phyloP scores from a whole-genome alignment of 2,329 filamentous ascomycete species.

The Didymella lethalis region DNA sequence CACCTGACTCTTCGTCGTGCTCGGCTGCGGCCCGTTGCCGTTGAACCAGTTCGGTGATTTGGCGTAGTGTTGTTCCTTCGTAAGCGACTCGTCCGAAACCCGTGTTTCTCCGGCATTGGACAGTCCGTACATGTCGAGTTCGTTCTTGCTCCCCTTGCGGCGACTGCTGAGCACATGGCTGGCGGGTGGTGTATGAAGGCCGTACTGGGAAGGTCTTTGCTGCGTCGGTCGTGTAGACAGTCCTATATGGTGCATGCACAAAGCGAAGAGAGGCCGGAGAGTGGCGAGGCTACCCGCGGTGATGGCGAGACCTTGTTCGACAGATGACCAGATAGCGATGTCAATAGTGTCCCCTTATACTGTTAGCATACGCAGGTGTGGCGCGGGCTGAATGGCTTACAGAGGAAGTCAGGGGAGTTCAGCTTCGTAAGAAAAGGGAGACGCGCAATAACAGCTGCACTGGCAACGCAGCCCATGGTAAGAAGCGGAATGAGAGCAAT shows the following conservation, averaged over 20 bases:
- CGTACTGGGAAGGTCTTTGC: constrained; percentile 34
- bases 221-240: constrained; percentile 33
- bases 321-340: constrained; percentile 48
- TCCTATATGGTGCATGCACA: constrained; percentile 38
- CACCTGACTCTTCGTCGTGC: constrained; percentile 23
- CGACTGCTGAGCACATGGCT: constrained; percentile 21
- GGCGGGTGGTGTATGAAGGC: constrained; percentile 26
- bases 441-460: constrained; percentile 45
- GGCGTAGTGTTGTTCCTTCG: not conserved
- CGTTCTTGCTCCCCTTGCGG: constrained; percentile 29
- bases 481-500: constrained; percentile 58
- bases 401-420: constrained; percentile 45
- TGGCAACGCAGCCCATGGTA: constrained; percentile 59
- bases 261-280: constrained; percentile 44
- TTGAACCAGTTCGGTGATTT: constrained; percentile 30
- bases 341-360: constrained; percentile 43
- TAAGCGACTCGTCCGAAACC: constrained; percentile 24
- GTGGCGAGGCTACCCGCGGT: constrained; percentile 48
- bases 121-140: constrained; percentile 34
- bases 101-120: constrained; percentile 30
- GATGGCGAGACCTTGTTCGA: constrained; percentile 51
- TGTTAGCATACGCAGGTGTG: constrained; percentile 7
- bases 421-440: constrained; percentile 42
- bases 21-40: constrained; percentile 15
- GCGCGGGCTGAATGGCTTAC: constrained; percentile 19